Percentiles rank a stretch among this genome's conserved stretches.
Conservation (phyloP, 495 filamentous ascomycete species). For the Talaromyces nanjingensis region DNA sequence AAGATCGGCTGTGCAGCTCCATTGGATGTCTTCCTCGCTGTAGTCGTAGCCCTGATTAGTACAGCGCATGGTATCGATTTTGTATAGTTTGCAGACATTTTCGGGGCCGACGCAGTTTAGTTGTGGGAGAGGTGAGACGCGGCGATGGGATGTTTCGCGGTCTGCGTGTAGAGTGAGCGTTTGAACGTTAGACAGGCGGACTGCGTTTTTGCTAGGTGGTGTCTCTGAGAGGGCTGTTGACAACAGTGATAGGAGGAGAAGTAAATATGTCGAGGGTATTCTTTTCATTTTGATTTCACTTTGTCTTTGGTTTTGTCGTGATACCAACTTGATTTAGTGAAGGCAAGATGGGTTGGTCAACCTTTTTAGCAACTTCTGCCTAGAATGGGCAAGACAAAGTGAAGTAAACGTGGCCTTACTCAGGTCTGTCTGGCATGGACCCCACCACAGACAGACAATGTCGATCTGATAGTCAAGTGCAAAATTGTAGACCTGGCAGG, state of each 20-base stretch:
- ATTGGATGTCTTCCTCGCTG: conserved; percentile 66
- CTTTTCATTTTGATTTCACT: neutral
- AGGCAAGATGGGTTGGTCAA: neutral
- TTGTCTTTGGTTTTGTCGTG: neutral
- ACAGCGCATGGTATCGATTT: conserved; percentile 79
- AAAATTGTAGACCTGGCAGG: too few species aligned
- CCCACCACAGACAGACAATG: neutral
- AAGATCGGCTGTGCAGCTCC: conserved; percentile 77
- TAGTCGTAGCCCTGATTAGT: conserved; percentile 72
- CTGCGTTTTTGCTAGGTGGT: conserved; percentile 47
- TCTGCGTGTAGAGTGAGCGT: conserved; percentile 66
- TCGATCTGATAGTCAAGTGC: neutral
- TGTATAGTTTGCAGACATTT: conserved; percentile 51
- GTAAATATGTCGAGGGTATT: conserved; percentile 22
- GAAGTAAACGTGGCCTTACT: neutral
- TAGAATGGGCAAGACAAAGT: neutral
- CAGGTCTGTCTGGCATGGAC: neutral
- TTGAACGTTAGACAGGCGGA: conserved; percentile 72
- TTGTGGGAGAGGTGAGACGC: conserved; percentile 71
- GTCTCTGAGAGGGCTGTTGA: conserved; percentile 17
- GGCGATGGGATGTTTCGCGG: conserved; percentile 62
- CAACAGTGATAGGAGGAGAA: conserved; percentile 27
- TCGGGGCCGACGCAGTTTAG: conserved; percentile 72
- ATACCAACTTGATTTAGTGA: neutral
- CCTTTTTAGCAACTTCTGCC: neutral